phyloP scores from a whole-genome alignment of 1,139 yeast species.

The Blastobotrys arbuscula region DNA sequence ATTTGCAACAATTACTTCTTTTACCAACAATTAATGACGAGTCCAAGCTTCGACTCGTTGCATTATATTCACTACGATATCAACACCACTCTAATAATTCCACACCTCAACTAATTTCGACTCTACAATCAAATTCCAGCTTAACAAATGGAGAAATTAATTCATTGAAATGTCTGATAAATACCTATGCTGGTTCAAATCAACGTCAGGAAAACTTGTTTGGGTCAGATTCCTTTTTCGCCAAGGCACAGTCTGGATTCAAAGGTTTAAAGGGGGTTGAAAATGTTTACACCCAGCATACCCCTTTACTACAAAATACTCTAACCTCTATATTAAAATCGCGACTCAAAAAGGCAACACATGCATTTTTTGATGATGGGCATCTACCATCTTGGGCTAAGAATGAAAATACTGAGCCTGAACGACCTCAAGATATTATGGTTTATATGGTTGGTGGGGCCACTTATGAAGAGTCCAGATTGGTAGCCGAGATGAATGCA shows the following conservation, averaged over 20 bases:
- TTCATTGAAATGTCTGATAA: constrained; percentile 25
- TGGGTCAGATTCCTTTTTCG: constrained; percentile 37
- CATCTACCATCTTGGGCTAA: constrained; percentile 27
- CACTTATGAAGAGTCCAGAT: constrained; percentile 85
- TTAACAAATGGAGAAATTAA: constrained; percentile 18
- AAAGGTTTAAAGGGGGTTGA: constrained; percentile 45
- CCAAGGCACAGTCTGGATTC: constrained; percentile 41
- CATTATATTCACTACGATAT: constrained; percentile 68
- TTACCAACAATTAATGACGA: constrained; percentile 31
- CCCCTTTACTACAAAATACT: constrained; percentile 61
- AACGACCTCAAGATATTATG: constrained; percentile 63
- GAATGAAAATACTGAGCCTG: constrained; percentile 24
- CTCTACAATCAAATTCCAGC: constrained; percentile 32
- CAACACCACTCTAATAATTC: constrained; percentile 44
- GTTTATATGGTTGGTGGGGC: constrained; percentile 85
- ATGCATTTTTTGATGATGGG: constrained; percentile 43
- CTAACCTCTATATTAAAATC: constrained; percentile 48
- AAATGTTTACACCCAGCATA: constrained; percentile 64
- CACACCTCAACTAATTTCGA: constrained; percentile 35
- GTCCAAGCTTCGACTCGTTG: constrained; percentile 54
- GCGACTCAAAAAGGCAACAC: constrained; percentile 42
- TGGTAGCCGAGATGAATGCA: constrained; percentile 66
- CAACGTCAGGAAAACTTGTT: constrained; percentile 45
- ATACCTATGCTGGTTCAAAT: constrained; percentile 37
- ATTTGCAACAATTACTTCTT: constrained; percentile 41